Base-by-base conservation (phyloP, 768 basidiomycete species). In the Butyriboletus loyo region DNA sequence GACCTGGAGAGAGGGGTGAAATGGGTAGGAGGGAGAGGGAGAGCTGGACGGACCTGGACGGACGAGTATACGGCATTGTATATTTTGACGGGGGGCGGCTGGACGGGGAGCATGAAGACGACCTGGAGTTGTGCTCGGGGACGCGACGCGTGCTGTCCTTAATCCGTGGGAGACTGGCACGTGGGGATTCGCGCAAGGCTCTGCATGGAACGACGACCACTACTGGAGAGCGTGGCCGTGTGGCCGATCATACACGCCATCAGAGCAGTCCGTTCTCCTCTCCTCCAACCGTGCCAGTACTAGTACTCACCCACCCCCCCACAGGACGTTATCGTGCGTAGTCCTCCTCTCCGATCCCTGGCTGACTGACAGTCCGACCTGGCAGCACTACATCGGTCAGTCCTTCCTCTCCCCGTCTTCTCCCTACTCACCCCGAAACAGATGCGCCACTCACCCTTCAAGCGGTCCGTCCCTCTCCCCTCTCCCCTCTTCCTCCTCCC, bases 21-120 rank as follows among this genome's bases (percentile, higher is more conserved):
- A 15, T 0, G 22, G 10, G 14, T 8, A 5, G 9, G 9, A 27
- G 15, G 24, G 21, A 7, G n/a, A 3, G 7, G 36, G 27, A 38
- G 44, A 22, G 6, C 2, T 7, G 5, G 5, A 75, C 50, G 15
- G 32, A 78, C 89, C 86, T 92, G 89, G 9, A 93, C 91, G 9
- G 89, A 90, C 19, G 89, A 91, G 64, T 93, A 92, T 43, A 93
- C 91, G 7, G 90, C 90, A 82, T 93, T 93, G 75, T 93, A 93
- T 58, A 93, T 92, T 74, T 91, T 91, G 52, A 91, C 85, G 40
- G 74, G 72, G 32, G 82, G 79, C 24, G 71, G 72, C 59, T 67
- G 82, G 36, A 66, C 68, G n/a, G 72, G 30, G 40, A 62, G 67
- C 64, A 66, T 47, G 61, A 64, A 53, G 61, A 53, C 55, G 61